These are phyloP conservation scores for Selaginella moellendorffii DNA, from an alignment of 75 land plant species.

Conservation along the genomic window DNA sequence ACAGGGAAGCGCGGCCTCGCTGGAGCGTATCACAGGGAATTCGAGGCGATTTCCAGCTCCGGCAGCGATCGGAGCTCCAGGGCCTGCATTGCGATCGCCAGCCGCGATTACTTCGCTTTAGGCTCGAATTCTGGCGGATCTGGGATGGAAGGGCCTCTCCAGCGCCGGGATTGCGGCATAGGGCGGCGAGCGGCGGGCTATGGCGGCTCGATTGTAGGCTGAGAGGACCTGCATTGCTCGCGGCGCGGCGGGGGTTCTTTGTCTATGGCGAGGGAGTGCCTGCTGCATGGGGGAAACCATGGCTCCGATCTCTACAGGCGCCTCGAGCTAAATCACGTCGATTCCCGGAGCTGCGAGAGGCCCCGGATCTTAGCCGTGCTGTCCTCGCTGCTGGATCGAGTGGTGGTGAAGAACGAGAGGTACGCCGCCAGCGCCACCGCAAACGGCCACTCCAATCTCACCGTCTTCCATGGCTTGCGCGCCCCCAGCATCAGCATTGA, in stretches of 20 bases:
- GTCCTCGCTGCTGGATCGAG: constrained; percentile 49
- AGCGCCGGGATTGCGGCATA: no score
- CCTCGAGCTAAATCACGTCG: neutral
- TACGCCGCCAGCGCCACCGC: neutral
- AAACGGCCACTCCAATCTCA: constrained; percentile 3
- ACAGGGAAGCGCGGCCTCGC: no score
- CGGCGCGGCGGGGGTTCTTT: neutral
- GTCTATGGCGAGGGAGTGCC: neutral
- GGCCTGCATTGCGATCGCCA: no score
- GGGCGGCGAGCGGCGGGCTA: no score
- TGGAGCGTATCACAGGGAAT: no score
- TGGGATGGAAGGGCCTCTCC: no score
- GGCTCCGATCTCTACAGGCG: neutral
- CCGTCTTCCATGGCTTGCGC: constrained; percentile 33
- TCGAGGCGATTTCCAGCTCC: no score
- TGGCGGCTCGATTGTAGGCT: no score
- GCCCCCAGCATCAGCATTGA: constrained; percentile 45
- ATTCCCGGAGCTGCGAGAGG: neutral
- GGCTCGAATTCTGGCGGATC: no score
- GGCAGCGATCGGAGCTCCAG: no score
- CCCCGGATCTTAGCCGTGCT: constrained; percentile 32
- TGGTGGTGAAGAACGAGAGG: constrained; percentile 41
- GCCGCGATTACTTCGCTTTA: no score
- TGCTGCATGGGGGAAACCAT: neutral
- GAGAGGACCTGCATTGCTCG: no score